Evolutionary conservation across 106 monocot genomes (phyloP), one percentile per base, ranked within the genome.

Genomic region (Gastrodia elata): DNA sequence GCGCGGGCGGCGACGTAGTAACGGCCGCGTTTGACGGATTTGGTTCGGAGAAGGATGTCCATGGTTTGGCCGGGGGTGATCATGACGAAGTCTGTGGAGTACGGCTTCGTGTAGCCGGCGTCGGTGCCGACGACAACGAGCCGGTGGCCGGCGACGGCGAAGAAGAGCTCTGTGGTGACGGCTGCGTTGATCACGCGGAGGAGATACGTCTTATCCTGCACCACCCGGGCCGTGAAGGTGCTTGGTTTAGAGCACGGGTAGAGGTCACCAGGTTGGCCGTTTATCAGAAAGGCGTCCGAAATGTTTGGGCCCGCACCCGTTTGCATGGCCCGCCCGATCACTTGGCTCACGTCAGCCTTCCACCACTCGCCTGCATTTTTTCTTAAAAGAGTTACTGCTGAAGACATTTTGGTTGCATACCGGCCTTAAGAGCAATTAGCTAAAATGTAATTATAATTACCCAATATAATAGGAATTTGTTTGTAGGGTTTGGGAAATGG

Each of bases 291-390:
- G 5, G 91, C 94, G 55, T 95, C 89, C 11, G 91, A 89, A 38
- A 40, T 33, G 0, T 74, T 76, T 2, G 82, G 72, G 0, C 39
- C 38, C 1, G 18, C 55, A 16, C 87, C 94, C 2, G 58, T 68
- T 0, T 26, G 58, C 3, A 76, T 55, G 8, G 89, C 84, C 39
- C 84, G 46, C 0, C 20, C 39, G 1, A 84, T 83, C 28, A 95
- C 75, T 16, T 85, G 77, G 27, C 87, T 75, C 15, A 84, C 75
- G 38, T 95, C 75, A 10, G 80, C 84, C 13, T 91, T 87, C 94
- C 94, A 95, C 87, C 91, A 89, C 71, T 93, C 87, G 15, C 92
- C 87, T 90, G 75, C 34, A n/a, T n/a, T n/a, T n/a, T n/a, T n/a
- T n/a, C n/a, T n/a, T n/a, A n/a, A n/a, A n/a, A n/a, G n/a, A n/a